Percentiles rank a stretch among this genome's conserved stretches.
These are phyloP conservation scores for Stenogyne calaminthoides DNA, from an alignment of 305 asterid species.

Conservation along the genomic window DNA sequence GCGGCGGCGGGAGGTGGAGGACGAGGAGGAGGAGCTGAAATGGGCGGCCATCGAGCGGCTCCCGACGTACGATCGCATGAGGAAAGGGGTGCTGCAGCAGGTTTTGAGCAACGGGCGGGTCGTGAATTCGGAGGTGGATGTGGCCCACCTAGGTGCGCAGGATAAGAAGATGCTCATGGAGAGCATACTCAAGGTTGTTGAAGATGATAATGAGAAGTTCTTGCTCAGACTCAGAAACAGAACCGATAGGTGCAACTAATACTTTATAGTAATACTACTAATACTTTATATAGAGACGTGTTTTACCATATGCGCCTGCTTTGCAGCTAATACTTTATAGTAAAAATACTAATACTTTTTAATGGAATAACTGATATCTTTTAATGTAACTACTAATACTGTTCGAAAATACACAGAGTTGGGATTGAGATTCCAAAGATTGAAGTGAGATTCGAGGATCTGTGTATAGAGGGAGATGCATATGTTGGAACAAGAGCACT, in stretches of 20 bases:
- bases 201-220: constrained; percentile 71
- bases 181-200: constrained; percentile 67
- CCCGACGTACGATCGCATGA: constrained; percentile 68
- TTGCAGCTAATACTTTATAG: too few species aligned
- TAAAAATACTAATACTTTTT: too few species aligned
- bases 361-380: too few species aligned
- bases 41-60: constrained; percentile 91
- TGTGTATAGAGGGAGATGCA: constrained; percentile 78
- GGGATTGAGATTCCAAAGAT: constrained; percentile 82
- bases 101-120: constrained; percentile 54
- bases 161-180: constrained; percentile 70
- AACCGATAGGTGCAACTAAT: constrained; percentile 50
- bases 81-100: constrained; percentile 66
- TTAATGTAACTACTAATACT: too few species aligned
- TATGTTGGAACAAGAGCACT: constrained; percentile 77
- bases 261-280: too few species aligned
- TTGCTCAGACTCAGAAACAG: constrained; percentile 62
- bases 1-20: constrained; percentile 47
- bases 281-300: too few species aligned
- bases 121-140: constrained; percentile 54
- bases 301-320: too few species aligned
- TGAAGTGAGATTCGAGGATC: constrained; percentile 72
- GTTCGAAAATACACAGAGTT: constrained; percentile 41
- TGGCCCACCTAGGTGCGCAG: constrained; percentile 55
- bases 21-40: constrained; percentile 74